A percentile compares a stretch with the other conserved stretches of the same genome.
These are phyloP conservation scores for Massariosphaeria phaeospora DNA, from an alignment of 495 filamentous ascomycete species.

Conservation along the genomic window DNA sequence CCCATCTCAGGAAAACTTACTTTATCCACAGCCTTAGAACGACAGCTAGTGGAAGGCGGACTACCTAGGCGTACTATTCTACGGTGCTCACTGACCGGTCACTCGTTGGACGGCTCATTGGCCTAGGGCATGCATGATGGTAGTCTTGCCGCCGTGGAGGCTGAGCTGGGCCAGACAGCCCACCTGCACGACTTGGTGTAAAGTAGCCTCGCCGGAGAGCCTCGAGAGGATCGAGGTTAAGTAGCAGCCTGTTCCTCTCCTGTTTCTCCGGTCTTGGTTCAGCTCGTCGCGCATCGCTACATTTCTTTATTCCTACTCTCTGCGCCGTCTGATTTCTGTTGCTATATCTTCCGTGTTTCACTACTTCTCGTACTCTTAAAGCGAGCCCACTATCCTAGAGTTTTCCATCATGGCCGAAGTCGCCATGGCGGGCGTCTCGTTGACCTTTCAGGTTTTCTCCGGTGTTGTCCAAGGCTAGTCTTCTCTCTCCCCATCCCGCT, in stretches of 20 bases:
- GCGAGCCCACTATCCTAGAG: not conserved
- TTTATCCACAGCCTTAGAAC: too few relatives aligned
- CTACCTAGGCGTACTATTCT: too few relatives aligned
- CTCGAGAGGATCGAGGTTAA: constrained; percentile 6
- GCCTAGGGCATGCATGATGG: constrained; percentile 12
- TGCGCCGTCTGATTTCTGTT: not conserved
- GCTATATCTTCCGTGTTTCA: not conserved
- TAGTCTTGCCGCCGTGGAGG: constrained; percentile 13
- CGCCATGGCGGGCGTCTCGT: constrained; percentile 20
- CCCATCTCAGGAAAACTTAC: too few relatives aligned
- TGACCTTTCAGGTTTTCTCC: constrained; percentile 37
- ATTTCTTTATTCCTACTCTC: not conserved
- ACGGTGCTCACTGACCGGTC: constrained; percentile 13
- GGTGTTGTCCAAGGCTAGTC: constrained; percentile 32
- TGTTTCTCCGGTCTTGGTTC: not conserved
- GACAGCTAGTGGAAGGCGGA: too few relatives aligned
- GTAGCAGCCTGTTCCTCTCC: constrained; percentile 7
- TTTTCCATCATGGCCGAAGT: constrained; percentile 16
- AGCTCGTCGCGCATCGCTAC: not conserved
- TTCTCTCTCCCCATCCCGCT: not conserved
- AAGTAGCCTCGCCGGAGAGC: constrained; percentile 13
- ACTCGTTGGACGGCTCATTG: not conserved
- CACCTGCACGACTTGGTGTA: not conserved
- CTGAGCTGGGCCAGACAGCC: constrained; percentile 20
- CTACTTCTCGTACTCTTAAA: not conserved